These are phyloP conservation scores for Ustilago cynodontis DNA, from an alignment of 1,284 basidiomycete genomes.

Conservation along the genomic window DNA sequence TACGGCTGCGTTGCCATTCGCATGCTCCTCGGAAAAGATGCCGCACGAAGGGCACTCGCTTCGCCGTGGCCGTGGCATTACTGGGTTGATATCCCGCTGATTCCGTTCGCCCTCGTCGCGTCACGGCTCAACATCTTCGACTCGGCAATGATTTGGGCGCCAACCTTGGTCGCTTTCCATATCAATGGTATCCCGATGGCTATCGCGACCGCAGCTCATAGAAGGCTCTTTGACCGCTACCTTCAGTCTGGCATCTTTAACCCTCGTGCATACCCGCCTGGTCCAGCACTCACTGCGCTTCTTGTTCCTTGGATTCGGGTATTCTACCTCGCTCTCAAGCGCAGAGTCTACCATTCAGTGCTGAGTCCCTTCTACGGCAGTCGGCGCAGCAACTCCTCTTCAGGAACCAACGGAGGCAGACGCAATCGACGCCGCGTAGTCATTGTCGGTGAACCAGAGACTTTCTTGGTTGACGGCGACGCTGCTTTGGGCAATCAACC, in stretches of 20 bases:
- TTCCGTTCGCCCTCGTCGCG: constrained; percentile 64
- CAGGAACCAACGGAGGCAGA: constrained; percentile 15
- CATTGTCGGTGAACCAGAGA: constrained; percentile 46
- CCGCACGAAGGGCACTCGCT: constrained; percentile 39
- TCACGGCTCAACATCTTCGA: constrained; percentile 59
- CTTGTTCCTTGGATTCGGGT: constrained; percentile 63
- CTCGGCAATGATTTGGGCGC: constrained; percentile 59
- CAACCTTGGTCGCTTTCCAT: constrained; percentile 56
- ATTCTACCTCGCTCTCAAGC: constrained; percentile 59
- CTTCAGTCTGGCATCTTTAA: constrained; percentile 22
- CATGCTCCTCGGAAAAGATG: constrained; percentile 53
- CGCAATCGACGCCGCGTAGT: constrained; percentile 31
- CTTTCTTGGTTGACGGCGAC: constrained; percentile 36
- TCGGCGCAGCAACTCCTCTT: constrained; percentile 1
- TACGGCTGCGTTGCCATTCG: constrained; percentile 61
- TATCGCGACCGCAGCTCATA: constrained; percentile 21
- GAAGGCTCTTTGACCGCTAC: constrained; percentile 27
- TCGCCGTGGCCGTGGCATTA: constrained; percentile 62
- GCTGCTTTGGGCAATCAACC: constrained; percentile 14
- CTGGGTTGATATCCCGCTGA: constrained; percentile 66
- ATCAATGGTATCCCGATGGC: constrained; percentile 37
- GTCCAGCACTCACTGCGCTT: constrained; percentile 54
- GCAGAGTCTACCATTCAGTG: constrained; percentile 46
- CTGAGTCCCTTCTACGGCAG: constrained; percentile 42
- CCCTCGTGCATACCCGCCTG: constrained; percentile 51